A percentile compares a stretch with the other conserved stretches of the same genome.
Conservation (phyloP, 2,329 filamentous ascomycete species). For the Pestalotiopsis sp. region DNA sequence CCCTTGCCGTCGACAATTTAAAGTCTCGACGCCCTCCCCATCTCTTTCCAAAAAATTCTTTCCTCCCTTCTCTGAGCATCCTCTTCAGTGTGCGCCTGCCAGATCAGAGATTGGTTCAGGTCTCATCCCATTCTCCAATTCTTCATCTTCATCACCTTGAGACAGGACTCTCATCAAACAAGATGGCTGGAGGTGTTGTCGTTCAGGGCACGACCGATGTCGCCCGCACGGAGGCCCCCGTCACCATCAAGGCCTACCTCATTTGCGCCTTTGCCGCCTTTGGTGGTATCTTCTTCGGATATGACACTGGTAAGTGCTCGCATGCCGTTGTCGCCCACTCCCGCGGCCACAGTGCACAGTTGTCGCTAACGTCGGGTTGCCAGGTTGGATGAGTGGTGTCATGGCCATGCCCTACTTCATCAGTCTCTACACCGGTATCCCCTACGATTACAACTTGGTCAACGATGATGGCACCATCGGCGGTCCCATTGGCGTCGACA, state of each 20-base stretch:
- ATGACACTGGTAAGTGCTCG: constrained; percentile 35
- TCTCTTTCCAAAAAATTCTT: neutral
- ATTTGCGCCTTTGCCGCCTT: constrained; percentile 37
- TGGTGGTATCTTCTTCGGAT: constrained; percentile 42
- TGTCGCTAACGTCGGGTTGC: constrained; percentile 27
- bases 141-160: neutral
- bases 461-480: neutral
- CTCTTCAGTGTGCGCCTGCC: neutral
- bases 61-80: neutral
- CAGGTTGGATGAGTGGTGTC: constrained; percentile 56
- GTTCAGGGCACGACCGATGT: constrained; percentile 47
- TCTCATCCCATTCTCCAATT: neutral
- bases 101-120: constrained; percentile 9
- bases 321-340: neutral
- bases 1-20: constrained; percentile 7
- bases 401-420: constrained; percentile 43
- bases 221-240: constrained; percentile 58
- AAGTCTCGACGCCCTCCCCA: neutral
- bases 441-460: constrained; percentile 26
- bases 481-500: constrained; percentile 25
- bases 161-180: constrained; percentile 7
- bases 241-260: constrained; percentile 55
- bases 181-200: constrained; percentile 32
- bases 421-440: constrained; percentile 41
- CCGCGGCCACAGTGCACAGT: neutral